Percentiles rank a stretch among this genome's conserved stretches.
These are phyloP conservation scores for Arthroderma sp. DNA, from an alignment of 2,329 filamentous ascomycete genomes.

Conservation along the genomic window DNA sequence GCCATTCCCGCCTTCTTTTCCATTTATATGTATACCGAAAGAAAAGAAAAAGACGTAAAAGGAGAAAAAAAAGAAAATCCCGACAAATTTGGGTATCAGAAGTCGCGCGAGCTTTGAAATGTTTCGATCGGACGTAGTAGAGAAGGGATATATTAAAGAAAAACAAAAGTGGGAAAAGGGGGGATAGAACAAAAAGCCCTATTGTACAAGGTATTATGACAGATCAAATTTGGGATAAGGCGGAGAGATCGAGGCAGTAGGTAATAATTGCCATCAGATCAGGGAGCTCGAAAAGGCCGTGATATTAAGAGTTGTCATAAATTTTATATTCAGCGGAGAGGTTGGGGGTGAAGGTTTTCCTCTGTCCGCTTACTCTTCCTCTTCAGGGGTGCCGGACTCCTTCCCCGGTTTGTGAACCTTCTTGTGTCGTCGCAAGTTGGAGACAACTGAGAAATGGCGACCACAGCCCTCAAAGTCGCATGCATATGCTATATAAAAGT, in stretches of 20 bases:
- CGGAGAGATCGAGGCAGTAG: not conserved
- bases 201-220: constrained; percentile 7
- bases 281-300: not conserved
- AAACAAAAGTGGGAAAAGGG: not conserved
- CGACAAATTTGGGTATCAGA: constrained; percentile 8
- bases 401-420: constrained; percentile 76
- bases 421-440: constrained; percentile 82
- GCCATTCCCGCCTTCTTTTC: constrained; percentile 2
- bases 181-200: constrained; percentile 4
- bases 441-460: constrained; percentile 92
- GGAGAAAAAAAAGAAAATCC: constrained; percentile 5
- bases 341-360: not conserved
- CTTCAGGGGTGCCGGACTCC: constrained; percentile 26
- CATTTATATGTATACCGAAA: constrained; percentile 1
- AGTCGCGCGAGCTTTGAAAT: constrained; percentile 3
- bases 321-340: not conserved
- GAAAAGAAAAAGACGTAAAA: constrained; percentile 2
- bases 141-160: not conserved
- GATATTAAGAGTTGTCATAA: not conserved
- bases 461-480: constrained; percentile 93
- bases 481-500: constrained; percentile 55
- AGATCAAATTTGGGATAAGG: constrained; percentile 2
- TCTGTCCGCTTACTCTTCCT: constrained; percentile 24
- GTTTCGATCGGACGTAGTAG: constrained; percentile 2
- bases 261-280: not conserved